A percentile compares a stretch with the other conserved stretches of the same genome.
Evolutionary conservation across 148 eudicot species (phyloP).

Genomic region (Dysphania ambrosioides): DNA sequence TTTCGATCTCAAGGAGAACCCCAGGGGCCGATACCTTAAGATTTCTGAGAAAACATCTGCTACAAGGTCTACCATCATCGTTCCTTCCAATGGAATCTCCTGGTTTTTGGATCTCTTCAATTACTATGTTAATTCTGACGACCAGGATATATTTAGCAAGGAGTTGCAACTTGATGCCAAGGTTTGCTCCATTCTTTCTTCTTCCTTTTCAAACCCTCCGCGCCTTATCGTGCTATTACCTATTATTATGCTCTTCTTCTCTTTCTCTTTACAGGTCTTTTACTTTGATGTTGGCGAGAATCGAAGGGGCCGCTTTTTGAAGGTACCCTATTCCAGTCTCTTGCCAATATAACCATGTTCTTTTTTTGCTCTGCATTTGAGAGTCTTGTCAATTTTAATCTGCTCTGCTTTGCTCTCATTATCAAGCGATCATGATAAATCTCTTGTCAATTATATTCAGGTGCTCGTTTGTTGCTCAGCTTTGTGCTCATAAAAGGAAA

Average conservation of each 20-base stretch:
- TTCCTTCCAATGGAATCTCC: conserved; percentile 74
- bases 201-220: not conserved
- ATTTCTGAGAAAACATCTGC: conserved; percentile 98
- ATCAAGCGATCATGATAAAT: no score
- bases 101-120: conserved; percentile 94
- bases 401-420: no score
- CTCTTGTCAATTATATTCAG: no score
- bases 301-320: conserved; percentile 88
- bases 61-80: conserved; percentile 84
- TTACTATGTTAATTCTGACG: conserved; percentile 74
- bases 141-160: conserved; percentile 78
- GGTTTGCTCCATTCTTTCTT: conserved; percentile 26
- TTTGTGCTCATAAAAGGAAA: no score
- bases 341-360: no score
- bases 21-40: conserved; percentile 88
- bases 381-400: no score
- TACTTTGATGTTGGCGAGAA: conserved; percentile 95
- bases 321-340: conserved; percentile 34
- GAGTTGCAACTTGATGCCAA: conserved; percentile 90
- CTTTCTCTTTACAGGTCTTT: conserved; percentile 55
- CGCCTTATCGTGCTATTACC: not conserved
- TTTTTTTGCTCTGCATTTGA: no score
- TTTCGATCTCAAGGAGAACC: conserved; percentile 97
- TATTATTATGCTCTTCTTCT: not conserved
- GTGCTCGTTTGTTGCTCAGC: no score